Evolutionary conservation across 1,139 yeast genomes (phyloP), one percentile per base, ranked within the genome.

Genomic region (Dujonia santamariae): DNA sequence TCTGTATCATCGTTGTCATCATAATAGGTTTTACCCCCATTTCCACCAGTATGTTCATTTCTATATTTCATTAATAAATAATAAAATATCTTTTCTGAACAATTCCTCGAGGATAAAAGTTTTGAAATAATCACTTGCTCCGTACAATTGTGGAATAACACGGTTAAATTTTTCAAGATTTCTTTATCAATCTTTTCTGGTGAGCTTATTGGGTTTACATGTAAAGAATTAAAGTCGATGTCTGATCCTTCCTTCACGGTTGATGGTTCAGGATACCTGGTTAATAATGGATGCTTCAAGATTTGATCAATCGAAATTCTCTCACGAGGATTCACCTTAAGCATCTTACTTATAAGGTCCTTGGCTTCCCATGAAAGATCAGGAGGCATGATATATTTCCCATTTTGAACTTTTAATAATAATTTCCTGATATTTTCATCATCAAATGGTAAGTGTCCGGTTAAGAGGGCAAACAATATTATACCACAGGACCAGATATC

Each of bases 401-500:
- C 99, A 39, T 80, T 79, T 62, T 92, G 97, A 22, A 92, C 98
- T 56, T 92, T 92, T 47, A 87, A 66, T 30, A 94, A 68, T 42
- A 92, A 67, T 47, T 82, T 81, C 46, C 97, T 74, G 45, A 92
- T 88, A 56, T 88, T 88, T 50, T 88, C 97, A 59, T 92, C 97
- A 60, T 92, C 98, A 57, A 94, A 94, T 1, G 98, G 98, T 42
- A 92, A 68, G 58, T 92, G 92, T 24, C 98, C 98, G 0, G 97
- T 90, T 37, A 92, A 70, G 35, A 92, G 67, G 1, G 98, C 98
- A 64, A 87, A 92, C 34, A 92, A 66, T 36, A 92, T 92, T 46
- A 92, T 87, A 45, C 98, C 98, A 62, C 98, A 92, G 8, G 97
- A 88, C 99, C 99, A 92, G 35, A 92, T 92, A 59, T 92, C 99